These are phyloP conservation scores for Kodamaea fungicola DNA, from an alignment of 1,139 yeast genomes.

Conservation along the genomic window DNA sequence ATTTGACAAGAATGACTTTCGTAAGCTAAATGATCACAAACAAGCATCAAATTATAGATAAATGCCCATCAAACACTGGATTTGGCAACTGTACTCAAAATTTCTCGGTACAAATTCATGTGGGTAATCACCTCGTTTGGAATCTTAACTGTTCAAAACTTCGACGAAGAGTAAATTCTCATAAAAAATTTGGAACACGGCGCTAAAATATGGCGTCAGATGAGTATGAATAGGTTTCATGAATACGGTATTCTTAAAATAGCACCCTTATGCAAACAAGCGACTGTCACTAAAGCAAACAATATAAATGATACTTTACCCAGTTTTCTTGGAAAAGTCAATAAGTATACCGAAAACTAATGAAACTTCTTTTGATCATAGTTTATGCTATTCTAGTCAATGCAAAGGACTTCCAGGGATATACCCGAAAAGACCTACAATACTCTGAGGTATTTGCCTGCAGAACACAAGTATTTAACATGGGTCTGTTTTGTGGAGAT, in stretches of 20 bases:
- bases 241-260: background rate
- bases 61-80: background rate
- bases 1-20: too few relatives aligned
- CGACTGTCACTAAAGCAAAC: background rate
- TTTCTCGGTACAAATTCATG: background rate
- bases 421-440: background rate
- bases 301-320: too few relatives aligned
- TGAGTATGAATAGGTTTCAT: background rate
- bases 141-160: background rate
- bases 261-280: background rate
- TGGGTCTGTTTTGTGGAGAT: slow-evolving; percentile 15
- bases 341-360: background rate
- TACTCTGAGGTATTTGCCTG: slow-evolving; percentile 17
- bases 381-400: background rate
- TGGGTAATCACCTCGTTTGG: background rate
- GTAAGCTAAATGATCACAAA: too few relatives aligned
- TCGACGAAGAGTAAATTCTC: background rate
- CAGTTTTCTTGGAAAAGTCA: background rate
- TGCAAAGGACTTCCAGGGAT: background rate
- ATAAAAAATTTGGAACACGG: background rate
- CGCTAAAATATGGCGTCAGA: background rate
- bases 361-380: background rate
- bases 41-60: background rate
- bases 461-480: slow-evolving; percentile 10
- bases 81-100: background rate